These are phyloP conservation scores for Fonsecaea pedrosoi DNA, from an alignment of 2,329 filamentous ascomycete genomes.

Conservation along the genomic window DNA sequence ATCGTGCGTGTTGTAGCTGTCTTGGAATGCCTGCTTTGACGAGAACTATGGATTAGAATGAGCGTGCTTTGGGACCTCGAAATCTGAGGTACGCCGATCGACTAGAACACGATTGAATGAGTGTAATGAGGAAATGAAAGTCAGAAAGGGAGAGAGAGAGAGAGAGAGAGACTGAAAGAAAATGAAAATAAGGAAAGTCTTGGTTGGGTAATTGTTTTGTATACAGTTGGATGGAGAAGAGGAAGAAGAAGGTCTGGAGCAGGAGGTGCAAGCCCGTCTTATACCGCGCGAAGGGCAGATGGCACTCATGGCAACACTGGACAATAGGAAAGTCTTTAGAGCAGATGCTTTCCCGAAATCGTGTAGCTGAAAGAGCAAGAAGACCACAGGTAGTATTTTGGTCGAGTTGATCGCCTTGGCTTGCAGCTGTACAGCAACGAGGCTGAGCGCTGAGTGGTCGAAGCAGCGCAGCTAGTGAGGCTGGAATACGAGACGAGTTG, in stretches of 20 bases:
- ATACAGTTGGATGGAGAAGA: slow-evolving; percentile 27
- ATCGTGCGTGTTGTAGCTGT: neutral
- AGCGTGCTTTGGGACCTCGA: slow-evolving; percentile 8
- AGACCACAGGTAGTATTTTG: slow-evolving; percentile 7
- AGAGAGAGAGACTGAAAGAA: slow-evolving; percentile 10
- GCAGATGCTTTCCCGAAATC: neutral
- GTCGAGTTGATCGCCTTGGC: slow-evolving; percentile 5
- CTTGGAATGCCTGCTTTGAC: slow-evolving; percentile 2
- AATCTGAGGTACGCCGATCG: slow-evolving; percentile 4
- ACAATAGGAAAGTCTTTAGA: neutral
- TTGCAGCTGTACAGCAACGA: slow-evolving; percentile 14
- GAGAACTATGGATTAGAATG: slow-evolving; percentile 1
- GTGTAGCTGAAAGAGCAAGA: slow-evolving; percentile 3
- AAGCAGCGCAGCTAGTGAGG: neutral
- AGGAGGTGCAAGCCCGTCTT: slow-evolving; percentile 18
- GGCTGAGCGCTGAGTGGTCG: slow-evolving; percentile 16
- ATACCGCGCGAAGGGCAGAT: slow-evolving; percentile 5
- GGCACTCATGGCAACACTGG: neutral
- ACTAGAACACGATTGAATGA: slow-evolving; percentile 12
- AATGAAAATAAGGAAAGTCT: slow-evolving; percentile 27
- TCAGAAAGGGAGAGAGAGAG: slow-evolving; percentile 4
- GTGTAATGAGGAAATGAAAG: slow-evolving; percentile 9
- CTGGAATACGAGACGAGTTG: neutral
- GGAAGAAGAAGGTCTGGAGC: slow-evolving; percentile 14
- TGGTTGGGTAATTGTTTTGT: slow-evolving; percentile 24